Evolutionary conservation across 345 rosid species (phyloP).

Genomic region (Eucalyptus marginata): DNA sequence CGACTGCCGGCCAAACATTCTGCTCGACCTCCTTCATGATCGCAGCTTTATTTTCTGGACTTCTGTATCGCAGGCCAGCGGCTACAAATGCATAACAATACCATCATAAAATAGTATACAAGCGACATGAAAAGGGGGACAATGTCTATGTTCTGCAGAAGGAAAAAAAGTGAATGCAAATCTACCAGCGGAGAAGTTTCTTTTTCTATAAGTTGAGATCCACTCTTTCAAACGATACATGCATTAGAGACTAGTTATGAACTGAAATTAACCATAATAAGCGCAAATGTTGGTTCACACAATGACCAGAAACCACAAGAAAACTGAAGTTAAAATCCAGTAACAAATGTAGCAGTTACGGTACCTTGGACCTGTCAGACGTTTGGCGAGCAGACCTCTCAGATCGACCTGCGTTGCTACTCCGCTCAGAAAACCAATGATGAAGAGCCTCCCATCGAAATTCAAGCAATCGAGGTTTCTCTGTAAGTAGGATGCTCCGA

Average conservation of each 20-base stretch:
- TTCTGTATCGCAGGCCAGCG: conserved; percentile 67
- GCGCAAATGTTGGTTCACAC: not conserved
- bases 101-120: not conserved
- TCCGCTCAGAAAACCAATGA: conserved; percentile 72
- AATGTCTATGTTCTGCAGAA: not conserved
- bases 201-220: not conserved
- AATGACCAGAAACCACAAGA: not conserved
- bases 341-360: not conserved
- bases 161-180: not conserved
- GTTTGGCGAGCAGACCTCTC: conserved; percentile 44
- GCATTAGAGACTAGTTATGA: not conserved
- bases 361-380: conserved; percentile 87
- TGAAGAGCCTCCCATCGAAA: conserved; percentile 76
- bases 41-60: conserved; percentile 44
- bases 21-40: conserved; percentile 62
- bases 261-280: not conserved
- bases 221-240: not conserved
- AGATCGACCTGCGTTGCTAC: conserved; percentile 43
- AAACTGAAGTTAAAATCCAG: not conserved
- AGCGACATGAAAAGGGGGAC: not conserved
- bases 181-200: not conserved
- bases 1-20: conserved; percentile 67
- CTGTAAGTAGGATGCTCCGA: conserved; percentile 81
- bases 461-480: conserved; percentile 64
- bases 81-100: conserved; percentile 16